These are phyloP conservation scores for Leishmania turanica DNA, from an alignment of 208 protist genomes.

Conservation along the genomic window DNA sequence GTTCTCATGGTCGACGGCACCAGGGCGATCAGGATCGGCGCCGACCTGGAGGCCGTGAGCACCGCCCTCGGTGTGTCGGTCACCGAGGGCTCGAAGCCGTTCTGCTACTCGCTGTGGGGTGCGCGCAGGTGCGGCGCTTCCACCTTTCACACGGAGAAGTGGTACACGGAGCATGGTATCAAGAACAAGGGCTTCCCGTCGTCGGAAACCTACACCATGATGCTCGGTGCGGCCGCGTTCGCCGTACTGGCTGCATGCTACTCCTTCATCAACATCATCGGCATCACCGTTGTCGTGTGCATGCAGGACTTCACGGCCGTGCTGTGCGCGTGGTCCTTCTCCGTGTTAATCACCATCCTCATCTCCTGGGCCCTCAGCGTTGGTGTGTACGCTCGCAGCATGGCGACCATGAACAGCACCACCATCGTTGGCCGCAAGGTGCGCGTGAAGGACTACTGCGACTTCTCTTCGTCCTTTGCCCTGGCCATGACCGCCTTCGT, in stretches of 20 bases:
- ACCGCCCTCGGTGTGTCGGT: constrained; percentile 14
- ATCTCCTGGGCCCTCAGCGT: constrained; percentile 33
- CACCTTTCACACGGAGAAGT: constrained; percentile 14
- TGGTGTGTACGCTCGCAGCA: constrained; percentile 23
- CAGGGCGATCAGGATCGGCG: constrained; percentile 16
- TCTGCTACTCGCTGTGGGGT: constrained; percentile 35
- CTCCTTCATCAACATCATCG: constrained; percentile 25
- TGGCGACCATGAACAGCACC: constrained; percentile 20
- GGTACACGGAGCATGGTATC: constrained; percentile 15
- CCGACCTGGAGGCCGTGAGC: constrained; percentile 15
- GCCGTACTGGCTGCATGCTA: constrained; percentile 24
- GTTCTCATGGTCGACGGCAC: constrained; percentile 27
- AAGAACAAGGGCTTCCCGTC: constrained; percentile 21
- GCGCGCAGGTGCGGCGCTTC: constrained; percentile 18
- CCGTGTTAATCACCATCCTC: constrained; percentile 31
- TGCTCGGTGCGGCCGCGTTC: constrained; percentile 27
- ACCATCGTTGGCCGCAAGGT: constrained; percentile 18
- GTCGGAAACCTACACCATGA: constrained; percentile 16
- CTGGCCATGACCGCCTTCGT: constrained; percentile 24
- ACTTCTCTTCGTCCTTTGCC: constrained; percentile 24
- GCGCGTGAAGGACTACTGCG: constrained; percentile 31
- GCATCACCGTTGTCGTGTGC: constrained; percentile 18
- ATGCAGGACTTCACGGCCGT: constrained; percentile 30
- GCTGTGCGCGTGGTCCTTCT: constrained; percentile 36
- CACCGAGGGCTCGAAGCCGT: constrained; percentile 23